phyloP scores from a whole-genome alignment of 1,139 yeast species.

The Pichia sp. region DNA sequence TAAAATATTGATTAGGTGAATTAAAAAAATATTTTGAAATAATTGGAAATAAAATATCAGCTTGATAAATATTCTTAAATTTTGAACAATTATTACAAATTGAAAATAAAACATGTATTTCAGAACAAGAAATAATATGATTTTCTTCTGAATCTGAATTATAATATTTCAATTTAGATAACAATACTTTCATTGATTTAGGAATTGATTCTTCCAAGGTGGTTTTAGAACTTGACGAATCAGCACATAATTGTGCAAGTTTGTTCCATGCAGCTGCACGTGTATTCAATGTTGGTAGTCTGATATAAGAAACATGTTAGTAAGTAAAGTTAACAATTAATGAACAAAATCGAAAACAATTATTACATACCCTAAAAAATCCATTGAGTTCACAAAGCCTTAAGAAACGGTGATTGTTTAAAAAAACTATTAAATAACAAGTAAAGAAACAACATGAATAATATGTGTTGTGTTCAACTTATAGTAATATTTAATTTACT shows the following conservation, averaged over 20 bases:
- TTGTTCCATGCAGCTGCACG: slow-evolving; percentile 57
- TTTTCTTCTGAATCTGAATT: background rate
- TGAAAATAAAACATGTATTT: slow-evolving; percentile 67
- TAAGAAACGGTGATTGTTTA: too few relatives aligned
- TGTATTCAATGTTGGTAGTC: slow-evolving; percentile 30
- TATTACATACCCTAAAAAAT: slow-evolving; percentile 21
- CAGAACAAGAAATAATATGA: slow-evolving; percentile 27
- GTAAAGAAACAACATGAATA: too few relatives aligned
- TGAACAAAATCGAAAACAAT: background rate
- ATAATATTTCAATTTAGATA: slow-evolving; percentile 29
- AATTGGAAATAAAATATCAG: slow-evolving; percentile 44
- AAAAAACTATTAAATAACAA: background rate
- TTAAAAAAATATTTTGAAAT: slow-evolving; percentile 55
- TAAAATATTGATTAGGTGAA: slow-evolving; percentile 43
- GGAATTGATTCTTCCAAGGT: slow-evolving; percentile 21
- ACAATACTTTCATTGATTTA: slow-evolving; percentile 30
- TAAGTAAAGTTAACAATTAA: background rate
- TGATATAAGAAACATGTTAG: slow-evolving; percentile 9
- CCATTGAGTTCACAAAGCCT: slow-evolving; percentile 10
- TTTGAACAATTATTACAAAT: slow-evolving; percentile 48
- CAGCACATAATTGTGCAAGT: slow-evolving; percentile 36
- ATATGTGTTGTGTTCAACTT: too few relatives aligned
- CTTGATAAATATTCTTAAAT: slow-evolving; percentile 42
- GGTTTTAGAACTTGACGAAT: slow-evolving; percentile 14
- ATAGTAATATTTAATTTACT: too few relatives aligned